Conservation (phyloP, 2,329 filamentous ascomycete genomes). For the Lecanoromycetidae sp. region DNA sequence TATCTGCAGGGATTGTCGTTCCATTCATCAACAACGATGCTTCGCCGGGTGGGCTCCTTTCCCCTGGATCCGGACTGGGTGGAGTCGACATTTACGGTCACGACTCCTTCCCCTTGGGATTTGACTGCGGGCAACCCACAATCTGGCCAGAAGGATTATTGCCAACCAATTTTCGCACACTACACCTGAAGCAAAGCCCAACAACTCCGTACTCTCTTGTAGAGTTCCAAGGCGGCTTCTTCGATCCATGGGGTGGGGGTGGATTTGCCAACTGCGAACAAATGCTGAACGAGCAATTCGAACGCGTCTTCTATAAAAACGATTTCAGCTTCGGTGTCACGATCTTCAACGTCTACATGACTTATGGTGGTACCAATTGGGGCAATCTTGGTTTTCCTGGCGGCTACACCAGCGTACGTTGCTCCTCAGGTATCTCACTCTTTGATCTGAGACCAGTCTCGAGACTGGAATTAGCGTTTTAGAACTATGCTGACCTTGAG, state of each 20-base stretch:
- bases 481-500: neutral
- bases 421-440: too few relatives aligned
- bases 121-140: conserved; percentile 42
- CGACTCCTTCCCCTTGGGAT: conserved; percentile 47
- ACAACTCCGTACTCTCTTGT: conserved; percentile 53
- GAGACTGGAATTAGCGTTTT: neutral
- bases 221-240: conserved; percentile 60
- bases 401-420: too few relatives aligned
- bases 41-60: conserved; percentile 46
- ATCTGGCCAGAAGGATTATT: conserved; percentile 47
- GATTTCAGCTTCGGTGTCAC: conserved; percentile 52
- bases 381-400: conserved; percentile 62
- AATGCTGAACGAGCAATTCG: conserved; percentile 60
- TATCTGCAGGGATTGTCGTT: conserved; percentile 57
- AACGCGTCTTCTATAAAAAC: conserved; percentile 71
- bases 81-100: conserved; percentile 55
- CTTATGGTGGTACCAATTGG: conserved; percentile 72
- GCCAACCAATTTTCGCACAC: conserved; percentile 43
- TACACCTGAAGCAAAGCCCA: conserved; percentile 50
- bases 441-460: conserved; percentile 22
- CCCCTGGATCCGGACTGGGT: conserved; percentile 47
- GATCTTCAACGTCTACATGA: conserved; percentile 67
- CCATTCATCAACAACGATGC: conserved; percentile 68
- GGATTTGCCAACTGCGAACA: conserved; percentile 56
- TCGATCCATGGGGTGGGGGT: conserved; percentile 61